Evolutionary conservation across 2,329 filamentous ascomycete species (phyloP), one percentile per base, ranked within the genome.

Genomic region (Esteya vermicola): DNA sequence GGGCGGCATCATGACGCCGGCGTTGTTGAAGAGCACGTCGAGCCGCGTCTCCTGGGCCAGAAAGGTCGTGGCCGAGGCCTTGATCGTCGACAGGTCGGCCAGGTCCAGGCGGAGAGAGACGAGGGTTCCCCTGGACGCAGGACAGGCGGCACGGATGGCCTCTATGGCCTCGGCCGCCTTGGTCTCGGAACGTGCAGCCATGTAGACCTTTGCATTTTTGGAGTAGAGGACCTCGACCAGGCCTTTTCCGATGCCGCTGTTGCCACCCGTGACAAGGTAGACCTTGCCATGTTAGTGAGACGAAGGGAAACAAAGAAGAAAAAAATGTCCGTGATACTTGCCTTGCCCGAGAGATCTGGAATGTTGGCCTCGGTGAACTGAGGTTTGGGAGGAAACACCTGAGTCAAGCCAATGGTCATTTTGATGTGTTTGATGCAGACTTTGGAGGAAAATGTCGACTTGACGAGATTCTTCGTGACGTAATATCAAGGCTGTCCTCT

Each of bases 161-260:
- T 53, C 47, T 34, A 72, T 65, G 18, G 63, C 63, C 1, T 48
- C 42, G 6, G 54, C 49, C 14, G 54, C 61, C 41, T 64, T 64
- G 4, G 54, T 47, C 20, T 55, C 44, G 16, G 48, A 49, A 32
- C 68, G 65, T 2, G 60, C 62, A 4, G 66, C 66, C 25, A 72
- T 50, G 49, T 73, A 72, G 30, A 74, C 62, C 4, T 58, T 69
- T 21, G 54, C 68, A 42, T 67, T 63, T 18, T 58, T 60, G 4
- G 53, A 48, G 51, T 74, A 75, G 6, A 75, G 58, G 4, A 72
- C 62, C 32, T 59, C 60, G 34, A 54, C 55, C 6, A 72, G 54
- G 47, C 70, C 65, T 33, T 62, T 57, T 9, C 69, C 69, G 7
- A 71, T 55, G 9, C 53, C 52, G 0, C 45, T 42, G 10, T 48